Evolutionary conservation across 352 stramenopile species (phyloP).

Genomic region (Phytopythium mirpurense): DNA sequence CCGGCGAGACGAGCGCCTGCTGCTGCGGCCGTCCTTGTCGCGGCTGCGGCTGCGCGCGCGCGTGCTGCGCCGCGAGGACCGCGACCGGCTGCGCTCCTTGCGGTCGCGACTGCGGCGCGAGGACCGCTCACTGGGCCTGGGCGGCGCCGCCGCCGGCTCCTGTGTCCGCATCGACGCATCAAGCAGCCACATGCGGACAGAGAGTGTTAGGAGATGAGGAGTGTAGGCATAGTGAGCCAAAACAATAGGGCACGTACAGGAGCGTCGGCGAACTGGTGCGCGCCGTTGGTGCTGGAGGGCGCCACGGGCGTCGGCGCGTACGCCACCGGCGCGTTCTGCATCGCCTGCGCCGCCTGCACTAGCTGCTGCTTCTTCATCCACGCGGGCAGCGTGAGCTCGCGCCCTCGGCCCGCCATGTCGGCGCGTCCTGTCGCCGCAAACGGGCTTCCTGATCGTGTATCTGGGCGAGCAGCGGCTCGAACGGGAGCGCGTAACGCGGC

Average conservation of each 20-base stretch:
- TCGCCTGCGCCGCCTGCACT: slow-evolving; percentile 11
- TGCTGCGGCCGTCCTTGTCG: slow-evolving; percentile 13
- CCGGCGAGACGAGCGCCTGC: slow-evolving; percentile 26
- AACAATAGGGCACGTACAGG: slow-evolving; percentile 22
- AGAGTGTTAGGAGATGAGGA: too few relatives aligned
- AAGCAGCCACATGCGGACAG: neutral
- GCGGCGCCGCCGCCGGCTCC: slow-evolving; percentile 16
- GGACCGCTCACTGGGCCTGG: slow-evolving; percentile 18
- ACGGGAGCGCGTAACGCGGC: neutral
- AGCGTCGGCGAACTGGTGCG: slow-evolving; percentile 53
- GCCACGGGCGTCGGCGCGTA: slow-evolving; percentile 8
- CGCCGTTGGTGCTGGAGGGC: slow-evolving; percentile 8
- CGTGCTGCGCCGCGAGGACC: slow-evolving; percentile 26
- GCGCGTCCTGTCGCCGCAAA: neutral
- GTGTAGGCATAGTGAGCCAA: too few relatives aligned
- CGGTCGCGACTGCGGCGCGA: slow-evolving; percentile 29
- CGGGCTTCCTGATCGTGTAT: too few relatives aligned
- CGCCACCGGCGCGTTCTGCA: slow-evolving; percentile 1
- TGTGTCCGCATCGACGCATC: neutral
- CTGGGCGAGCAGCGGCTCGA: neutral
- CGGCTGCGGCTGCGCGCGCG: slow-evolving; percentile 27
- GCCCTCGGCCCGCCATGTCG: slow-evolving; percentile 71
- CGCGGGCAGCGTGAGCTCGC: slow-evolving; percentile 79
- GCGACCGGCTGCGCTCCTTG: slow-evolving; percentile 30
- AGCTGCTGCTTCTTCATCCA: slow-evolving; percentile 86